Base-by-base conservation (phyloP, 2,329 filamentous ascomycete genomes). In the Trichoderma aggressivum region DNA sequence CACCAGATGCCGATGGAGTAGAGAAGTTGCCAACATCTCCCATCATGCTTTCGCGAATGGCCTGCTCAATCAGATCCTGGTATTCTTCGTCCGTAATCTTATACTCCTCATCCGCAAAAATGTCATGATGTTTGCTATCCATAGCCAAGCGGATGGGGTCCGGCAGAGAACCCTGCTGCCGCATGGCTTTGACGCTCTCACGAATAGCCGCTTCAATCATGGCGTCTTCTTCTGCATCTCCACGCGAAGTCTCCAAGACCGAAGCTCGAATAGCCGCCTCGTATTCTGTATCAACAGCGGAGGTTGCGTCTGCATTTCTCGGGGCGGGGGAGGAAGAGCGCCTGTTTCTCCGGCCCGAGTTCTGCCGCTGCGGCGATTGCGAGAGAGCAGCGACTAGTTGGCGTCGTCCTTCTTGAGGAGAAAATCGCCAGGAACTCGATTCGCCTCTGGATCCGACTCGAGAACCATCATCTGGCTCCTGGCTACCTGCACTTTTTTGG, bases 201-300 rank as follows among this genome's bases (percentile, higher is more conserved):
- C 92, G 86, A 64, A 97, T 91, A 1, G 92, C 92, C 24, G 88
- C 85, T 77, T 94, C 93, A 61, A 97, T 86, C 71, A 87, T 84
- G 26, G 85, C 86, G 76, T 96, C 93, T 78, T 96, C 91, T 24
- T 88, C 85, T 0, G 85, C 77, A 73, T 95, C 86, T 12, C 93
- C 92, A 1, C 83, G 85, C 0, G 92, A 94, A 0, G 92, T 94
- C 77, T 91, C 87, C 8, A 84, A 82, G 1, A 96, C 91, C 1
- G 91, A 92, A 12, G 84, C 84, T 67, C 86, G 86, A 71, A 96
- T 95, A 1, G 92, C 92, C 55, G 86, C 84, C 77, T 95, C 92
- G 55, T 94, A 86, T 70, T 92, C 90, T 2, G 85, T 84, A 39
- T 88, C 84, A n/a, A 87, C 83, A 6, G 39, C 56, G 7, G 60